Conservation (phyloP, 176 grass and related monocot species). For the Oryza nivara region DNA sequence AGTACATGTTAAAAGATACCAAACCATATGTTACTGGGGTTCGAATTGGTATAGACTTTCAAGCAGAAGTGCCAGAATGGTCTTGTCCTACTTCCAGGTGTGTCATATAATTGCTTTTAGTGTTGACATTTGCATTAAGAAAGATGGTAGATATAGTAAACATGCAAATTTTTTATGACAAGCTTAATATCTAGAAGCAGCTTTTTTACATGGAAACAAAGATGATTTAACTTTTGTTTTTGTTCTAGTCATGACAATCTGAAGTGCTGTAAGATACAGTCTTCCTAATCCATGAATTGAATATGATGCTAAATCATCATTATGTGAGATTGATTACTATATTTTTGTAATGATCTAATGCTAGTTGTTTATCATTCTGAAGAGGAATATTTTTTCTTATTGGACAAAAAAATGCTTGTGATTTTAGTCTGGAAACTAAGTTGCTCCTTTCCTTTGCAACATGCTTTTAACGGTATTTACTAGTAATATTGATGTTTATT, state of each 20-base stretch:
- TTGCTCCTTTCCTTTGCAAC: neutral
- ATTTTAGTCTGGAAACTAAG: constrained; percentile 22
- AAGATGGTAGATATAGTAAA: constrained; percentile 15
- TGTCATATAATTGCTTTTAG: constrained; percentile 36
- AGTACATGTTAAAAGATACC: constrained; percentile 65
- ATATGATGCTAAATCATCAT: constrained; percentile 10
- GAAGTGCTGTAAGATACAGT: constrained; percentile 8
- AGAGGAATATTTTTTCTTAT: constrained; percentile 21
- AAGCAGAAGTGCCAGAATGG: constrained; percentile 87
- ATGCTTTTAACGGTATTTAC: constrained; percentile 15
- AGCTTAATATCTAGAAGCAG: constrained; percentile 23
- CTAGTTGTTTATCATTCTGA: neutral
- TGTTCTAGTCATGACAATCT: constrained; percentile 22
- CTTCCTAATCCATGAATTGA: constrained; percentile 16
- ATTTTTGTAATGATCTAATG: constrained; percentile 25
- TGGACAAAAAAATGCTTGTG: neutral
- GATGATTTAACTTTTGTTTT: neutral
- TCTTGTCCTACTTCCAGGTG: constrained; percentile 60
- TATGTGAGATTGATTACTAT: neutral
- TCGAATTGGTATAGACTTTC: constrained; percentile 77
- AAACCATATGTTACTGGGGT: constrained; percentile 66
- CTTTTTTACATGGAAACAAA: constrained; percentile 19
- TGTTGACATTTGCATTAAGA: constrained; percentile 31
- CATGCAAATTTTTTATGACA: constrained; percentile 30
- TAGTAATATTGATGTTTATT: constrained; percentile 14